Conservation (phyloP, 176 grass and related monocot genomes). For the Eleusine indica region DNA sequence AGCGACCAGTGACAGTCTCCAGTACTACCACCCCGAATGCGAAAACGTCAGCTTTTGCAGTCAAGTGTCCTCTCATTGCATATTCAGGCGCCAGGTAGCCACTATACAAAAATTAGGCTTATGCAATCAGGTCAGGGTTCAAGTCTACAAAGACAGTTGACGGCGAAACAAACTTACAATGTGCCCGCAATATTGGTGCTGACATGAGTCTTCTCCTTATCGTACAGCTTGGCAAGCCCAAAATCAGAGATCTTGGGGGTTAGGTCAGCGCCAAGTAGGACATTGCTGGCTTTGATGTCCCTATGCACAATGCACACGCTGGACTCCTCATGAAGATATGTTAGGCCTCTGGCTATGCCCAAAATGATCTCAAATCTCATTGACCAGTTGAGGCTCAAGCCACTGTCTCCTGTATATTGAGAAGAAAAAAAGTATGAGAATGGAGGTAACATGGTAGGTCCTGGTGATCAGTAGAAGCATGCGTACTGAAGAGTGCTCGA, state of each 20-base stretch:
- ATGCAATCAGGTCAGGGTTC: not conserved
- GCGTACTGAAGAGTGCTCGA: constrained; percentile 63
- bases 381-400: constrained; percentile 55
- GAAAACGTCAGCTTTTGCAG: constrained; percentile 67
- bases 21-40: constrained; percentile 57
- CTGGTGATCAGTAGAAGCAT: not conserved
- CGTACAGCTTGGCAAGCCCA: constrained; percentile 66
- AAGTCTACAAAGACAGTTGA: not conserved
- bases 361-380: constrained; percentile 62
- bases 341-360: constrained; percentile 56
- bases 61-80: constrained; percentile 69
- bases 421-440: not conserved
- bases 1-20: constrained; percentile 53
- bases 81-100: constrained; percentile 78
- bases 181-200: constrained; percentile 59
- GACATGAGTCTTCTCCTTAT: constrained; percentile 59
- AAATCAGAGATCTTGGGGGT: constrained; percentile 75
- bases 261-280: constrained; percentile 54
- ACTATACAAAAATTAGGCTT: constrained; percentile 15
- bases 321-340: constrained; percentile 73
- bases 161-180: constrained; percentile 46
- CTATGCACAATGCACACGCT: constrained; percentile 64
- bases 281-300: constrained; percentile 76
- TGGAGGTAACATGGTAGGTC: not conserved
- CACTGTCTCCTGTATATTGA: constrained; percentile 33